Percentiles rank a stretch among this genome's conserved stretches.
phyloP scores from a whole-genome alignment of 2,329 filamentous ascomycete species.

The Apiospora phragmitis region DNA sequence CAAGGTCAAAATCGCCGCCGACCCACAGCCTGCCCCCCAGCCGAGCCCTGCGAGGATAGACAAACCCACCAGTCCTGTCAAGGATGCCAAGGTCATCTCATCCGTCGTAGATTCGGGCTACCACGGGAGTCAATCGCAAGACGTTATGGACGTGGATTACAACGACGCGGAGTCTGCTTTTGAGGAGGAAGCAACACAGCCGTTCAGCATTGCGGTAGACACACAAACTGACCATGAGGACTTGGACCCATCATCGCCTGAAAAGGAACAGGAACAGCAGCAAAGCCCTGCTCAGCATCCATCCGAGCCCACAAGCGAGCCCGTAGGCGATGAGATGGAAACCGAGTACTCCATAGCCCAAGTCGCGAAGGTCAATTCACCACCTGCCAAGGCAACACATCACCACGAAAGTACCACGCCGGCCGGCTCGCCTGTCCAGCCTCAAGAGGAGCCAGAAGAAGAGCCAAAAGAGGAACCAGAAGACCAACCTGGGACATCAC shows the following conservation, averaged over 20 bases:
- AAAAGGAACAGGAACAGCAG: conserved; percentile 14
- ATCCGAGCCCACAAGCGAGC: conserved; percentile 22
- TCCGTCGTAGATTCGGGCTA: conserved; percentile 66
- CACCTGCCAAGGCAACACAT: conserved; percentile 16
- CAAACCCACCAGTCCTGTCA: conserved; percentile 15
- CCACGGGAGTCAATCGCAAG: conserved; percentile 64
- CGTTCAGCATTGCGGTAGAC: conserved; percentile 1
- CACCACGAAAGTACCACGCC: conserved; percentile 34
- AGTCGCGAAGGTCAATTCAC: conserved; percentile 18
- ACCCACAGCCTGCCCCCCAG: conserved; percentile 37
- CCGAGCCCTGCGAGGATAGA: conserved; percentile 19
- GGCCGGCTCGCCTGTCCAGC: conserved; percentile 27
- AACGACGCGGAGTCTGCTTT: conserved; percentile 9
- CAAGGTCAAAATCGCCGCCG: conserved; percentile 60
- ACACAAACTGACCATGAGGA: neutral
- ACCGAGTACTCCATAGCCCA: conserved; percentile 31
- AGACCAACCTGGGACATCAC: neutral
- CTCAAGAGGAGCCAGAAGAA: neutral
- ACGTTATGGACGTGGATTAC: conserved; percentile 45
- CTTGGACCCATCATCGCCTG: conserved; percentile 10
- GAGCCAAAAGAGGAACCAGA: neutral
- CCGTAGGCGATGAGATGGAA: conserved; percentile 21
- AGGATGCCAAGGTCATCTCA: conserved; percentile 27
- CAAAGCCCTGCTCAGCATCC: conserved; percentile 22
- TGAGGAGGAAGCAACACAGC: conserved; percentile 24